Evolutionary conservation across 257 asterid species (phyloP).

Genomic region (Solanum dulcamara): DNA sequence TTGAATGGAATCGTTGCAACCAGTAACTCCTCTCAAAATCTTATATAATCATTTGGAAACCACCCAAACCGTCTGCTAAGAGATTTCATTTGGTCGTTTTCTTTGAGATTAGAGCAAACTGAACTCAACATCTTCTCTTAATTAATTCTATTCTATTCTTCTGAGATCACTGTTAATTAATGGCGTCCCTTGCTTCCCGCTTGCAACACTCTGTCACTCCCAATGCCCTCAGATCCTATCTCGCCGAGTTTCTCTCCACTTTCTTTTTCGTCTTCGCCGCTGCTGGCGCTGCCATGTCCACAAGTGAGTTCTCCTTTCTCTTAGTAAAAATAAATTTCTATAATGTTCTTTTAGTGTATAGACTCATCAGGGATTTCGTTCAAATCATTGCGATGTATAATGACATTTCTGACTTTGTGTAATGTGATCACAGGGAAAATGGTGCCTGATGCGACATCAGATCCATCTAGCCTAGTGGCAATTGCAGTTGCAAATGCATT

Average conservation of each 20-base stretch:
- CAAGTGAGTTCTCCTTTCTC: conserved; percentile 25
- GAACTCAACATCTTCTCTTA: not conserved
- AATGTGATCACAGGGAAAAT: conserved; percentile 29
- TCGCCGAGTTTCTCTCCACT: conserved; percentile 88
- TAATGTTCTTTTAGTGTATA: not conserved
- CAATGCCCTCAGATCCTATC: conserved; percentile 57
- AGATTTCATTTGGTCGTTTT: not conserved
- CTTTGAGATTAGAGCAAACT: not conserved
- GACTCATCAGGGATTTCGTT: too few relatives aligned
- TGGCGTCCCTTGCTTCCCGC: conserved; percentile 62
- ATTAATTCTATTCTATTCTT: not conserved
- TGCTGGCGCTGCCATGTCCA: conserved; percentile 55
- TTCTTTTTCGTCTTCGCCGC: conserved; percentile 73
- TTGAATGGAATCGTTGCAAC: conserved; percentile 38
- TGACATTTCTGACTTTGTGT: not conserved
- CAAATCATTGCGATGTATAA: too few relatives aligned
- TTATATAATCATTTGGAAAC: conserved; percentile 8
- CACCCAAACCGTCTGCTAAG: not conserved
- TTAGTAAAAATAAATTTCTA: not conserved
- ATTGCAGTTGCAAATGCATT: conserved; percentile 56
- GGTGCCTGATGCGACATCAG: conserved; percentile 21
- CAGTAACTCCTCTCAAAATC: conserved; percentile 10
- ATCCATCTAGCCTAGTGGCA: conserved; percentile 35
- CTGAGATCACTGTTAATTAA: not conserved
- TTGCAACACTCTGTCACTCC: conserved; percentile 46